Evolutionary conservation across 768 basidiomycete genomes (phyloP).

Genomic region (Psilocybe cubensis): DNA sequence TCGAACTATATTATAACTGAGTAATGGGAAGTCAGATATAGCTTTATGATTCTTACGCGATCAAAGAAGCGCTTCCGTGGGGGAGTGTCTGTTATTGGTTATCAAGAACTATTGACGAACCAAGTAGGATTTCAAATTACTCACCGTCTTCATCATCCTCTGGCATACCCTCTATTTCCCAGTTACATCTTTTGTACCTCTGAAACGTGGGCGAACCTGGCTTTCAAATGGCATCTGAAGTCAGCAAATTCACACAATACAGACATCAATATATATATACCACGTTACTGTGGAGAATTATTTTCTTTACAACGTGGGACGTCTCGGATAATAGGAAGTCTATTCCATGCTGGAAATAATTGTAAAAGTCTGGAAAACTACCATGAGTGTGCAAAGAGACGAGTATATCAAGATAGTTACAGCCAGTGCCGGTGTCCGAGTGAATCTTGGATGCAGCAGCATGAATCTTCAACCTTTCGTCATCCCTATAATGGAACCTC

Average conservation of each 20-base stretch:
- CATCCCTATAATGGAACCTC: slow-evolving; percentile 84
- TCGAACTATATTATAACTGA: slow-evolving; percentile 55
- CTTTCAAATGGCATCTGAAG: slow-evolving; percentile 43
- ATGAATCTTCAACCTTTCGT: slow-evolving; percentile 87
- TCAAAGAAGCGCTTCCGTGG: slow-evolving; percentile 76
- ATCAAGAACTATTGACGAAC: too few relatives aligned
- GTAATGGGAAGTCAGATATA: background rate
- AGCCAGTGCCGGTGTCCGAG: slow-evolving; percentile 52
- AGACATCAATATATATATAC: slow-evolving; percentile 37
- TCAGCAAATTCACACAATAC: background rate
- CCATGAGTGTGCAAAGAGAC: background rate
- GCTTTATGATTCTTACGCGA: slow-evolving; percentile 44
- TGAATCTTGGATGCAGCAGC: slow-evolving; percentile 41
- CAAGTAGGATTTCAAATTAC: slow-evolving; percentile 16
- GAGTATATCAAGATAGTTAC: slow-evolving; percentile 36
- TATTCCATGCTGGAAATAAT: slow-evolving; percentile 90
- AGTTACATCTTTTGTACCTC: slow-evolving; percentile 88
- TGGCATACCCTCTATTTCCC: slow-evolving; percentile 81
- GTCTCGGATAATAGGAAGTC: slow-evolving; percentile 82
- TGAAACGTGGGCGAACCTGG: slow-evolving; percentile 91
- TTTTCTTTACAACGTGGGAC: slow-evolving; percentile 79
- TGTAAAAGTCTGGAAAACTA: slow-evolving; percentile 75
- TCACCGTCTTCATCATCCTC: slow-evolving; percentile 86
- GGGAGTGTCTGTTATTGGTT: slow-evolving; percentile 64
- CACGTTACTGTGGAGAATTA: slow-evolving; percentile 86